Evolutionary conservation across 1,139 yeast genomes (phyloP).

Genomic region (Meyerozyma sp.): DNA sequence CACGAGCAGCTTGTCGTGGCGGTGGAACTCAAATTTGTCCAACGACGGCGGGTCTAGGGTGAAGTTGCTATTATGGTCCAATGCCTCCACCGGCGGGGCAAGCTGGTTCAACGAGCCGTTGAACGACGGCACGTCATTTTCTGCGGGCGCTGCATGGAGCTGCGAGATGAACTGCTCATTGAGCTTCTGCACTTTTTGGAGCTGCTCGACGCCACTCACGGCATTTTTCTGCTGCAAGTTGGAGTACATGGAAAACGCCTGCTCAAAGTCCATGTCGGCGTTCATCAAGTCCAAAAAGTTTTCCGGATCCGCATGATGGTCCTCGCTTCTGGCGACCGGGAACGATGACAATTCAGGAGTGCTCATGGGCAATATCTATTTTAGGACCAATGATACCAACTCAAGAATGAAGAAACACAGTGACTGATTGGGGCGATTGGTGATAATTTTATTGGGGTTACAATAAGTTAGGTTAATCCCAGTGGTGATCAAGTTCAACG

Average conservation of each 20-base stretch:
- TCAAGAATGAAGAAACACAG: no score
- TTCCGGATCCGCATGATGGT: conserved; percentile 1
- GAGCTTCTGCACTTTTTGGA: conserved; percentile 34
- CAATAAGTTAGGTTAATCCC: neutral
- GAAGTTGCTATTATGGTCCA: neutral
- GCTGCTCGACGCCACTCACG: conserved; percentile 29
- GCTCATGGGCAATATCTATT: neutral
- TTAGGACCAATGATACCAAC: no score
- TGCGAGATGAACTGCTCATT: conserved; percentile 17
- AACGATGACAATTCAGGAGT: neutral
- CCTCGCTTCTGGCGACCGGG: neutral
- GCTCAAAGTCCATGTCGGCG: conserved; percentile 44
- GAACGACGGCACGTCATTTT: neutral
- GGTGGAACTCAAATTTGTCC: conserved; percentile 1
- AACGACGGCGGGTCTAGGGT: neutral
- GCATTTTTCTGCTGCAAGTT: conserved; percentile 38
- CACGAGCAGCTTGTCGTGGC: neutral
- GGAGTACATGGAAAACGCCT: conserved; percentile 39
- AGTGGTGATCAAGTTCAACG: neutral
- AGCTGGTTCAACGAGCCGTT: neutral
- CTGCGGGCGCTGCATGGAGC: neutral
- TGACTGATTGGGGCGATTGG: neutral
- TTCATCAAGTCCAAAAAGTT: conserved; percentile 13
- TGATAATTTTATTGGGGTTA: neutral
- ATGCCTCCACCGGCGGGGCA: neutral